Evolutionary conservation across 768 basidiomycete genomes (phyloP), one percentile per base, ranked within the genome.

Genomic region (Pulveroboletus ravenelii): DNA sequence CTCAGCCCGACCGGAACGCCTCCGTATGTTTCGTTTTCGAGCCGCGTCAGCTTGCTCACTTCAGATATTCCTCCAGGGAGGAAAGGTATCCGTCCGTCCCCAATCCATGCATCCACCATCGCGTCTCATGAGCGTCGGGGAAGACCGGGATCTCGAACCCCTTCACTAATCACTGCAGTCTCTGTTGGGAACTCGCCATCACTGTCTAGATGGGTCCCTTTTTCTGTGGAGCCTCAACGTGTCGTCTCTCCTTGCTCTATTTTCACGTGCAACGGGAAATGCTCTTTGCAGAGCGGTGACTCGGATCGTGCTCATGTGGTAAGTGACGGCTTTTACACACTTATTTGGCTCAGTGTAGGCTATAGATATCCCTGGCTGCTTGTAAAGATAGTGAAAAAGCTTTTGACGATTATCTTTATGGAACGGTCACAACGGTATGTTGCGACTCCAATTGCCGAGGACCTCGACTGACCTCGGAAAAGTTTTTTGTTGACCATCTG

Each of bases 401-500:
- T 5, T 48, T 53, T 13, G 65, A 68, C 18, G 64, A 57, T 30
- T 10, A 9, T 38, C 35, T 9, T 3, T 52, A 43, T 10, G 53
- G 53, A 35, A 57, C 64, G 12, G 44, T 68, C 27, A 68, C 65
- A 5, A 47, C 23, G 51, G 65, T 62, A 44, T 7, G 56, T 43
- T 14, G 5, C 17, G 6, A 14, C 31, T 20, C 13, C 29, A 8
- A 44, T 9, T 27, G 3, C 10, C 14, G 14, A 39, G 18, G 41
- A 31, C 23, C 37, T 18, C 32, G 6, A 17, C 45, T 51, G 31
- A 66, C 29, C 6, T 47, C 1, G n/a, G 5, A 5, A 10, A 42
- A 66, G 66, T 66, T 68, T 46, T 66, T 66, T 10, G 45, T 68
- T 9, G 59, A 64, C 13, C 62, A 61, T 30, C 43, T 66, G 25